Conservation (phyloP, 345 rosid species). For the Psidium guajava region DNA sequence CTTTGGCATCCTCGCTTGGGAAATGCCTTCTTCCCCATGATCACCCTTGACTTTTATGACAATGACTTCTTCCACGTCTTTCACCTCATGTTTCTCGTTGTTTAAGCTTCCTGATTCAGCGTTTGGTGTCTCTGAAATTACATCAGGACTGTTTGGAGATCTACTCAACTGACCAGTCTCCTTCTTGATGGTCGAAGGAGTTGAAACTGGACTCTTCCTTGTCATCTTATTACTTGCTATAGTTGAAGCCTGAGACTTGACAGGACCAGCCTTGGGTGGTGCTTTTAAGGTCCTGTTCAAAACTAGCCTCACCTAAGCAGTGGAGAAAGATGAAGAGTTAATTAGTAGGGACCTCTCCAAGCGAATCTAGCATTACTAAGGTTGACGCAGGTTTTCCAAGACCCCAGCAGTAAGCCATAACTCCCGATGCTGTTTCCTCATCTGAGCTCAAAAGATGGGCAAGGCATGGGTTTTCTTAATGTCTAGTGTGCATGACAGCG, state of each 20-base stretch:
- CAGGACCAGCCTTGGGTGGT: conserved; percentile 2
- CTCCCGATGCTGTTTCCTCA: no score
- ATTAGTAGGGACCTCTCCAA: conserved; percentile 6
- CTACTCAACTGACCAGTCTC: background rate
- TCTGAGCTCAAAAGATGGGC: no score
- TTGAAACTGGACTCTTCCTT: conserved; percentile 11
- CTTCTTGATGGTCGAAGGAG: conserved; percentile 5
- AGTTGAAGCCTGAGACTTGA: conserved; percentile 12
- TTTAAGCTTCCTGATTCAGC: conserved; percentile 1
- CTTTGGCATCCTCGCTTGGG: no score
- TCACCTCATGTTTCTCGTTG: conserved; percentile 9
- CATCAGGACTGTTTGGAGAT: conserved; percentile 2
- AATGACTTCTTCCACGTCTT: background rate
- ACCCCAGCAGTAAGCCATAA: no score
- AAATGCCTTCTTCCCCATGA: background rate
- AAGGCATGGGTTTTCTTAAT: no score
- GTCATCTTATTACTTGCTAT: background rate
- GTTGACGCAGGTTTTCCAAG: no score
- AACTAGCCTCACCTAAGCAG: conserved; percentile 1
- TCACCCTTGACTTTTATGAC: conserved; percentile 2
- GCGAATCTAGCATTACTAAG: no score
- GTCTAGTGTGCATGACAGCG: no score
- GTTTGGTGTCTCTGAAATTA: background rate
- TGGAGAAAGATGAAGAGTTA: conserved; percentile 21
- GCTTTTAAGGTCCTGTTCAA: conserved; percentile 22